Base-by-base conservation (phyloP, 1,284 basidiomycete genomes). In the Microbotryomycetes sp. region DNA sequence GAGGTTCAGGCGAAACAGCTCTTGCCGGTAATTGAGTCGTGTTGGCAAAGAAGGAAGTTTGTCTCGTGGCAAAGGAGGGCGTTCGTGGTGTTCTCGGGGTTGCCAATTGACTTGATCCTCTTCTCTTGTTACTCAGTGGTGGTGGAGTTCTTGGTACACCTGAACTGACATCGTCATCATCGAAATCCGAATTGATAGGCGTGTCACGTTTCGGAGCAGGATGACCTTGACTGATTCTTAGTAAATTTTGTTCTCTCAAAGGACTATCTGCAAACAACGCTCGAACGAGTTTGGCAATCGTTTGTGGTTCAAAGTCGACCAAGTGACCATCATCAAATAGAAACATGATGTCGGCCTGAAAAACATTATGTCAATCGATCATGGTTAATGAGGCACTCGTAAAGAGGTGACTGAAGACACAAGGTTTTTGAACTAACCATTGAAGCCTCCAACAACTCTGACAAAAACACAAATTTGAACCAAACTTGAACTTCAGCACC, bases 181-280 rank as follows among this genome's bases (percentile, higher is more conserved):
- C 36, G 36, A 12, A 9, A 19, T 42, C 36, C 19, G 36, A 42
- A 9, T 9, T 12, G n/a, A n/a, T n/a, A n/a, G n/a, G n/a, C n/a
- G n/a, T n/a, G n/a, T n/a, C n/a, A n/a, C n/a, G n/a, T 42, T 19
- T 9, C 12, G 36, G 36, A n/a, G 6, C n/a, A 52, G 66, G 66
- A 15, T 67, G 66, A 0, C 66, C 66, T 14, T 53, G 49, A 29
- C 59, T n/a, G 42, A 68, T 59, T 47, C 65, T 62, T n/a, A 84
- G 83, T 70, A 92, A 85, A n/a, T 87, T 87, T 66, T 81, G 86
- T 54, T 86, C 81, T 71, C 92, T 81, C 72, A 91, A 77, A 45
- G 84, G 81, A n/a, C 88, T 91, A 74, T 94, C 92, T 25, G 92
- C 86, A 75, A 98, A 98, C 52, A 98, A 79, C 0, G 92, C 92